Evolutionary conservation across 176 grass and related monocot genomes (phyloP).

Genomic region (Urochloa ruziziensis): DNA sequence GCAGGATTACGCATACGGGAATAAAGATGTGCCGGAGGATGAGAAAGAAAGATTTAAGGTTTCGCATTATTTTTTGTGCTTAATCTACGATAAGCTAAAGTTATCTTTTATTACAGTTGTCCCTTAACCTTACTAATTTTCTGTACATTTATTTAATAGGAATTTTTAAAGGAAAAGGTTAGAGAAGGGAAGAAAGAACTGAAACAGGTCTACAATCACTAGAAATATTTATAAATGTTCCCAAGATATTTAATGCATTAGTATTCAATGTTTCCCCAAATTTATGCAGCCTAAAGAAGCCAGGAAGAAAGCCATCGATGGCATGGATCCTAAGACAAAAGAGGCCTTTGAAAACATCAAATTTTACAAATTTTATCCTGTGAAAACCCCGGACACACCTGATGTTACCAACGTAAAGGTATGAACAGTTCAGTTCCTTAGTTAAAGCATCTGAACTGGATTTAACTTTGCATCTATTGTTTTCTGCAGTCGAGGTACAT

Average conservation of each 20-base stretch:
- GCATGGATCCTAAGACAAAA: slow-evolving; percentile 61
- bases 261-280: slow-evolving; percentile 2
- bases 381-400: slow-evolving; percentile 57
- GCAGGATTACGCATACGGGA: slow-evolving; percentile 69
- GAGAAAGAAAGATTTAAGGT: slow-evolving; percentile 77
- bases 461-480: background rate
- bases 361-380: slow-evolving; percentile 84
- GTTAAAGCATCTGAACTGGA: background rate
- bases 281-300: slow-evolving; percentile 59
- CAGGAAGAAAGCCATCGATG: slow-evolving; percentile 73
- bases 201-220: slow-evolving; percentile 44
- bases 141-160: slow-evolving; percentile 39
- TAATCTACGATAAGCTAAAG: background rate
- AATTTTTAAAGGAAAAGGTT: slow-evolving; percentile 66
- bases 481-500: slow-evolving; percentile 56
- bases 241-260: background rate
- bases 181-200: slow-evolving; percentile 56
- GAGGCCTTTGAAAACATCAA: slow-evolving; percentile 62
- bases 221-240: slow-evolving; percentile 2
- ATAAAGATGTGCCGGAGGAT: slow-evolving; percentile 39
- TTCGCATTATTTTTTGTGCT: background rate
- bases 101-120: background rate
- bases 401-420: slow-evolving; percentile 43
- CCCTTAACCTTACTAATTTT: slow-evolving; percentile 5
- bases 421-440: background rate